These are phyloP conservation scores for Trametes hirsuta DNA, from an alignment of 1,284 basidiomycete species.

Conservation along the genomic window DNA sequence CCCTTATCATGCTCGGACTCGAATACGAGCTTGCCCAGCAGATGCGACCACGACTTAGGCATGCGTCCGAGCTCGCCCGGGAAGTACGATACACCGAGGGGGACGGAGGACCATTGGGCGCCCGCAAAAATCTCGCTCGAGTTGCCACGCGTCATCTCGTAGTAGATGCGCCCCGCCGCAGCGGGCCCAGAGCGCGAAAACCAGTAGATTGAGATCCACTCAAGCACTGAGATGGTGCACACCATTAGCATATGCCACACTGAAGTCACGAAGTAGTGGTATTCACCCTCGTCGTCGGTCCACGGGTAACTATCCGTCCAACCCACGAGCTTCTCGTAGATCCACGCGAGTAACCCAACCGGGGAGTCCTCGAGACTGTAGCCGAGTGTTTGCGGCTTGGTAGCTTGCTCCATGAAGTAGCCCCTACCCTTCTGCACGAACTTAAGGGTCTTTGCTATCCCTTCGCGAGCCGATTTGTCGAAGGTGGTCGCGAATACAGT, in stretches of 20 bases:
- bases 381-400: constrained; percentile 60
- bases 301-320: constrained; percentile 57
- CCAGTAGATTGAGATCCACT: constrained; percentile 62
- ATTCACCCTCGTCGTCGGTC: constrained; percentile 52
- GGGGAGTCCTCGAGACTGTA: constrained; percentile 61
- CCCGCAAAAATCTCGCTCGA: neutral
- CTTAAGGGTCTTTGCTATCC: constrained; percentile 36
- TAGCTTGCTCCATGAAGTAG: constrained; percentile 47
- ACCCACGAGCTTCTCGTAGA: constrained; percentile 57
- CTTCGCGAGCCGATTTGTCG: constrained; percentile 28
- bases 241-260: no score
- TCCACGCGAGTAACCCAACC: constrained; percentile 58
- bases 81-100: constrained; percentile 52
- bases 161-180: constrained; percentile 57
- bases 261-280: neutral
- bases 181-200: constrained; percentile 59
- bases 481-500: constrained; percentile 11
- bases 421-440: constrained; percentile 40
- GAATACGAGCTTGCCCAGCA: constrained; percentile 34
- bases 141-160: constrained; percentile 35
- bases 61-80: constrained; percentile 44
- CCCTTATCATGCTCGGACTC: constrained; percentile 31
- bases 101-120: constrained; percentile 38
- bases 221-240: constrained; percentile 44
- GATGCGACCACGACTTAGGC: constrained; percentile 32